Percentiles rank a stretch among this genome's conserved stretches.
phyloP scores from a whole-genome alignment of 139 green algal species.

The Closterium sp. region DNA sequence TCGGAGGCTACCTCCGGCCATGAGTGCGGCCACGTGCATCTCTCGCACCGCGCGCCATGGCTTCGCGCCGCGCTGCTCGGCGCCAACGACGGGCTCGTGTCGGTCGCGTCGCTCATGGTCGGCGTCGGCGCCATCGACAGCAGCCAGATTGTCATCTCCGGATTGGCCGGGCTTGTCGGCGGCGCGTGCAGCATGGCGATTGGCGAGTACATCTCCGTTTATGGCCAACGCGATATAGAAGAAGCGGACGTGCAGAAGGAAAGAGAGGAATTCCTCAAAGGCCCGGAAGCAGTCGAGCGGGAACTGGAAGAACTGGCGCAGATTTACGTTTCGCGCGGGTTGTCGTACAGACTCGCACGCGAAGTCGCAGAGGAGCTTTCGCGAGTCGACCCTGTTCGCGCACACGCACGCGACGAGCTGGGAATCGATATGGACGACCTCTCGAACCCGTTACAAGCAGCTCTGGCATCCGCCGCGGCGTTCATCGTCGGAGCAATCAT shows the following conservation, averaged over 20 bases:
- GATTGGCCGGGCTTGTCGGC: conserved; percentile 33
- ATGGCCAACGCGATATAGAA: conserved; percentile 40
- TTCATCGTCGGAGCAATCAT: conserved; percentile 69
- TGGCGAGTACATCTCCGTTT: conserved; percentile 47
- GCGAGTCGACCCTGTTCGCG: conserved; percentile 68
- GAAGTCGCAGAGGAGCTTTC: conserved; percentile 60
- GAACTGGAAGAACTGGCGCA: conserved; percentile 44
- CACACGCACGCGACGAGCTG: conserved; percentile 84
- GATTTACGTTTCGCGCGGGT: conserved; percentile 57
- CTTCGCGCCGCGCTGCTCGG: conserved; percentile 44
- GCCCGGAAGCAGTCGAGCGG: conserved; percentile 7
- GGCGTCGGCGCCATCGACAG: conserved; percentile 37
- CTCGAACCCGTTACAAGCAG: conserved; percentile 71
- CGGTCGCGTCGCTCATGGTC: conserved; percentile 42
- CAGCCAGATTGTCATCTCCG: conserved; percentile 32
- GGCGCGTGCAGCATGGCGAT: conserved; percentile 43
- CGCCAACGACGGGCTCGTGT: conserved; percentile 54
- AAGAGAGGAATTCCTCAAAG: conserved; percentile 38
- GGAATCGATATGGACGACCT: conserved; percentile 88
- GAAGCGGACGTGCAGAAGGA: conserved; percentile 45
- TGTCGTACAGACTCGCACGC: conserved; percentile 63
- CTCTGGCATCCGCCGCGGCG: conserved; percentile 59
- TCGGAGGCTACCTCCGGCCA: not conserved
- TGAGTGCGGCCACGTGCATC: conserved; percentile 38
- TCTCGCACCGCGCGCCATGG: conserved; percentile 39